A percentile compares a stretch with the other conserved stretches of the same genome.
Conservation (phyloP, 495 filamentous ascomycete species). For the Xylaria telfairii region DNA sequence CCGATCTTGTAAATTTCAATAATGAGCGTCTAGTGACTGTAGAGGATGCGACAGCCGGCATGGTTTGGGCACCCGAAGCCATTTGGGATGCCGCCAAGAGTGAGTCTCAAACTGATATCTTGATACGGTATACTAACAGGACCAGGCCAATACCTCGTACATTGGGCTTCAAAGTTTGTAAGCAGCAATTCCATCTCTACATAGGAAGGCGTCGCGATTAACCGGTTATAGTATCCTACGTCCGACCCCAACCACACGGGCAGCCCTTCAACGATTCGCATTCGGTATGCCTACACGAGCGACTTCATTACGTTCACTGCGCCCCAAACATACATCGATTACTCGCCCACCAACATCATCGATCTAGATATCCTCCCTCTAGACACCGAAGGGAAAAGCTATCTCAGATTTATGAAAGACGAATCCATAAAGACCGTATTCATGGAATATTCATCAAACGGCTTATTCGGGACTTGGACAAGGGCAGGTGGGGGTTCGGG, state of each 20-base stretch:
- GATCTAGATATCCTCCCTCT: slow-evolving; percentile 51
- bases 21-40: slow-evolving; percentile 56
- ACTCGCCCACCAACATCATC: slow-evolving; percentile 52
- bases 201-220: background rate
- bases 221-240: slow-evolving; percentile 42
- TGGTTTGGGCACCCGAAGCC: slow-evolving; percentile 63
- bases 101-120: slow-evolving; percentile 10
- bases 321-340: slow-evolving; percentile 52
- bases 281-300: slow-evolving; percentile 52
- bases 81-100: slow-evolving; percentile 58
- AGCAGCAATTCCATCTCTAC: slow-evolving; percentile 14
- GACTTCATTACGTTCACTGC: slow-evolving; percentile 51
- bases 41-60: slow-evolving; percentile 56
- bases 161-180: slow-evolving; percentile 62
- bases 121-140: slow-evolving; percentile 15
- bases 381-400: slow-evolving; percentile 40
- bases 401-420: slow-evolving; percentile 60
- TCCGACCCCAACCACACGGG: slow-evolving; percentile 48
- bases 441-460: slow-evolving; percentile 50
- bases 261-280: slow-evolving; percentile 46
- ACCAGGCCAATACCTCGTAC: slow-evolving; percentile 55
- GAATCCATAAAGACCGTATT: slow-evolving; percentile 59
- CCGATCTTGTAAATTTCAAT: slow-evolving; percentile 54
- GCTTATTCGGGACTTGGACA: slow-evolving; percentile 60
- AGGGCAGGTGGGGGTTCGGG: slow-evolving; percentile 49